Conservation (phyloP, 164 flowering plant genomes). For the Tetracentron sinense region DNA sequence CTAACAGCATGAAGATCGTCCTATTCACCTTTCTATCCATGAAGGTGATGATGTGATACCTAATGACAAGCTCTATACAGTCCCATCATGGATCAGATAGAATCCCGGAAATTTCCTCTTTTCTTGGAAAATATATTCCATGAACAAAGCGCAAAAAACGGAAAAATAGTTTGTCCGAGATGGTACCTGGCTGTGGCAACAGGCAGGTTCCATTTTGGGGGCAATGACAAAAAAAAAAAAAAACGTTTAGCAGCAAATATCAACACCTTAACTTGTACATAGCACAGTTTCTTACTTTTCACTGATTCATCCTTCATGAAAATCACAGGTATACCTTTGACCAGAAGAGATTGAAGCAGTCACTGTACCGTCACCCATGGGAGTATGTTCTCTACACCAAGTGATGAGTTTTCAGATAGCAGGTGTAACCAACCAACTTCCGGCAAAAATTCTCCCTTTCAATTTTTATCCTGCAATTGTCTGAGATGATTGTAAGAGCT, state of each 20-base stretch:
- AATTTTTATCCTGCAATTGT: constrained; percentile 11
- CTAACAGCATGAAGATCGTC: not conserved
- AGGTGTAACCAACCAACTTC: constrained; percentile 4
- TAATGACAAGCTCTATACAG: not conserved
- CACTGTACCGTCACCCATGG: constrained; percentile 99
- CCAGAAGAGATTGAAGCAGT: constrained; percentile 99
- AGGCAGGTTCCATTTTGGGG: not conserved
- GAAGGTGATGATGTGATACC: too few relatives aligned
- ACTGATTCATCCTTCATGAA: not conserved
- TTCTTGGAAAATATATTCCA: not conserved
- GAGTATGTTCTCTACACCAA: constrained; percentile 99
- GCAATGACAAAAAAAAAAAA: too few relatives aligned
- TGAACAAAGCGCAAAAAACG: not conserved
- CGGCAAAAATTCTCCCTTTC: not conserved
- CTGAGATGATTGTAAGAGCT: constrained; percentile 9
- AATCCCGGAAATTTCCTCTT: not conserved
- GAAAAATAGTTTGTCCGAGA: not conserved
- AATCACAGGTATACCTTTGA: constrained; percentile 92
- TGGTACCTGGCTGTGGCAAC: not conserved
- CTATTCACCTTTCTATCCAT: too few relatives aligned
- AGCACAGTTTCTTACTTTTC: too few relatives aligned
- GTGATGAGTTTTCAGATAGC: constrained; percentile 33
- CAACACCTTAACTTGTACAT: not conserved
- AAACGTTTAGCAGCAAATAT: too few relatives aligned
- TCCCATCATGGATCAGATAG: not conserved